Evolutionary conservation across 73 alveolate species (phyloP).

Genomic region (Tetrahymena borealis): DNA sequence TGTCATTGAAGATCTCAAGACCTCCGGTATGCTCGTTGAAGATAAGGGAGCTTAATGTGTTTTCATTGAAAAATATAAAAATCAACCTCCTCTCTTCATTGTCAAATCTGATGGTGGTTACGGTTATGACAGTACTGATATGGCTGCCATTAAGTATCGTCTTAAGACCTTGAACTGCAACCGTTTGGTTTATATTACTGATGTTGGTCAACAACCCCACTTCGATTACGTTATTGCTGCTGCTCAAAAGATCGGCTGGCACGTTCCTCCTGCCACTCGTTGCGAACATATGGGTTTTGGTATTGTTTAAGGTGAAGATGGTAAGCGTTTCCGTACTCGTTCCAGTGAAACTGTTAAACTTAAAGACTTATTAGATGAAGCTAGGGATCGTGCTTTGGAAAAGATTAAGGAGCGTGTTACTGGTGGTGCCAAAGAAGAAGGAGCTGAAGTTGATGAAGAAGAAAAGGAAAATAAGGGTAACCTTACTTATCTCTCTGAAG

Average conservation of each 20-base stretch:
- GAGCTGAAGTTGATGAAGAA: constrained; percentile 16
- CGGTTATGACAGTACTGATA: constrained; percentile 97
- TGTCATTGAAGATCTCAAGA: constrained; percentile 80
- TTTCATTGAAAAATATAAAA: constrained; percentile 64
- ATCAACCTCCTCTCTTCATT: constrained; percentile 71
- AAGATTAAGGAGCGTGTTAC: constrained; percentile 9
- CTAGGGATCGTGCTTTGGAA: constrained; percentile 80
- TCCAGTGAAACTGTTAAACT: constrained; percentile 93
- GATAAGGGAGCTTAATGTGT: constrained; percentile 89
- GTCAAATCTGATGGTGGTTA: constrained; percentile 98
- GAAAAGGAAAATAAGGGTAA: not conserved
- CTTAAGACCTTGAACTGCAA: constrained; percentile 61
- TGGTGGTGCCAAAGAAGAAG: constrained; percentile 7
- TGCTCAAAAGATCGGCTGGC: constrained; percentile 90
- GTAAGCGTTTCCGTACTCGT: constrained; percentile 93
- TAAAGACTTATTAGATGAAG: constrained; percentile 91
- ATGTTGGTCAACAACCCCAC: constrained; percentile 95
- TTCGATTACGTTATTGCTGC: constrained; percentile 92
- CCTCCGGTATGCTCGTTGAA: constrained; percentile 56
- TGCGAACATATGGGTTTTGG: constrained; percentile 99
- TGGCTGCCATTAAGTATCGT: constrained; percentile 94
- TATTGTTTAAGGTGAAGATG: constrained; percentile 90
- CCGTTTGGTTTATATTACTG: constrained; percentile 92
- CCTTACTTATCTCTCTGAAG: constrained; percentile 65
- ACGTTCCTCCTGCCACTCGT: constrained; percentile 63